These are phyloP conservation scores for Chaetomium cochliodes DNA, from an alignment of 495 filamentous ascomycete species.

Conservation along the genomic window DNA sequence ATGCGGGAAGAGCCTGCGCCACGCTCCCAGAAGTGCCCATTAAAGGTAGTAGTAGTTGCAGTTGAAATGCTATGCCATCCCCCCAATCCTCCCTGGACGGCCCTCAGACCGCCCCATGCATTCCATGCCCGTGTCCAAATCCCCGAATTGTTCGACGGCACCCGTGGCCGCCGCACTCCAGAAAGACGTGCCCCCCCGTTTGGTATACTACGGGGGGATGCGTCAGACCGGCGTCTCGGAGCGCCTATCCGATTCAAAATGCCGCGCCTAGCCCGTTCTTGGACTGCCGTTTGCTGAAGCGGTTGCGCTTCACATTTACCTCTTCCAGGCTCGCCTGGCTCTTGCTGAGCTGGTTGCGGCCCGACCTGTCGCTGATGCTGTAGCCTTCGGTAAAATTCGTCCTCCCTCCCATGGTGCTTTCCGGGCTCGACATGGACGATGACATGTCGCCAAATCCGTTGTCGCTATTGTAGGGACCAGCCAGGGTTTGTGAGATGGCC, in stretches of 20 bases:
- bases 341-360: constrained; percentile 53
- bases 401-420: constrained; percentile 65
- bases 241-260: constrained; percentile 22
- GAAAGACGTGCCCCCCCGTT: too few species aligned
- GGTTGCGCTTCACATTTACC: constrained; percentile 57
- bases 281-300: constrained; percentile 86
- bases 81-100: not conserved
- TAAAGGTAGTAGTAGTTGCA: constrained; percentile 25
- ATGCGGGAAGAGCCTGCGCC: constrained; percentile 18
- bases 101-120: not conserved
- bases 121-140: not conserved
- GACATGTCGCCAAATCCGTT: constrained; percentile 69
- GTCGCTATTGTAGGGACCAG: constrained; percentile 65
- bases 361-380: constrained; percentile 49
- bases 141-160: not conserved
- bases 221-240: not conserved
- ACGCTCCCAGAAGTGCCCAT: constrained; percentile 30
- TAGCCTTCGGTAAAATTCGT: constrained; percentile 42
- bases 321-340: constrained; percentile 59
- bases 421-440: constrained; percentile 69
- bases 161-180: too few species aligned
- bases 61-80: constrained; percentile 18
- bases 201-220: not conserved
- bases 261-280: constrained; percentile 80
- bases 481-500: constrained; percentile 66